These are phyloP conservation scores for Vigna reflexopilosa DNA, from an alignment of 306 rosid genomes.

Conservation along the genomic window DNA sequence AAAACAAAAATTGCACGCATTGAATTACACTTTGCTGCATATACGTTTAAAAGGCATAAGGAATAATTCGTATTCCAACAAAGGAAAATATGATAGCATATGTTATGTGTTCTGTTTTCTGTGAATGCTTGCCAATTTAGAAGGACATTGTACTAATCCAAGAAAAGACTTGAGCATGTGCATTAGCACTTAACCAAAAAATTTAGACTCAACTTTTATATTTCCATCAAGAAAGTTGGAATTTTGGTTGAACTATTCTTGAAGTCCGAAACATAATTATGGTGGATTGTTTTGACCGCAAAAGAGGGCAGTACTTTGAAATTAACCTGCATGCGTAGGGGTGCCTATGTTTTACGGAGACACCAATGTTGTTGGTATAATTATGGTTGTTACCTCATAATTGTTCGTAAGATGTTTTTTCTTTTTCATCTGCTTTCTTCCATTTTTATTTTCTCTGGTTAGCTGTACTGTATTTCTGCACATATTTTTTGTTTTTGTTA, in stretches of 20 bases:
- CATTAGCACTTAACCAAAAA: background rate
- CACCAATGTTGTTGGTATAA: conserved; percentile 12
- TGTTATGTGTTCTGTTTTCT: background rate
- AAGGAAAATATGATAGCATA: background rate
- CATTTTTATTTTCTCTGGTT: background rate
- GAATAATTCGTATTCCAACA: conserved; percentile 11
- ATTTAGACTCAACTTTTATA: background rate
- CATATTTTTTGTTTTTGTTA: background rate
- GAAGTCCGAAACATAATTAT: conserved; percentile 18
- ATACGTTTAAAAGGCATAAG: background rate
- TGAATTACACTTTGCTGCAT: background rate
- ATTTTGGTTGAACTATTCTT: background rate
- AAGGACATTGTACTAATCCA: conserved; percentile 15
- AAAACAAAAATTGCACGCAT: background rate
- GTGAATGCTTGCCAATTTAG: background rate
- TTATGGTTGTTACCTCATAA: conserved; percentile 14
- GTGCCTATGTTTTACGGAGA: background rate
- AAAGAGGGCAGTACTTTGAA: conserved; percentile 31
- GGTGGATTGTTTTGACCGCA: conserved; percentile 30
- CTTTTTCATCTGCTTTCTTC: background rate
- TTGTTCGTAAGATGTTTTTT: background rate
- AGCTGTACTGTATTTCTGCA: background rate
- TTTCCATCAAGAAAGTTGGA: background rate
- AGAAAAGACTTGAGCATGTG: conserved; percentile 12
- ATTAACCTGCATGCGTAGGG: conserved; percentile 29